Evolutionary conservation across 768 basidiomycete genomes (phyloP).

Genomic region (Tremella fuciformis): DNA sequence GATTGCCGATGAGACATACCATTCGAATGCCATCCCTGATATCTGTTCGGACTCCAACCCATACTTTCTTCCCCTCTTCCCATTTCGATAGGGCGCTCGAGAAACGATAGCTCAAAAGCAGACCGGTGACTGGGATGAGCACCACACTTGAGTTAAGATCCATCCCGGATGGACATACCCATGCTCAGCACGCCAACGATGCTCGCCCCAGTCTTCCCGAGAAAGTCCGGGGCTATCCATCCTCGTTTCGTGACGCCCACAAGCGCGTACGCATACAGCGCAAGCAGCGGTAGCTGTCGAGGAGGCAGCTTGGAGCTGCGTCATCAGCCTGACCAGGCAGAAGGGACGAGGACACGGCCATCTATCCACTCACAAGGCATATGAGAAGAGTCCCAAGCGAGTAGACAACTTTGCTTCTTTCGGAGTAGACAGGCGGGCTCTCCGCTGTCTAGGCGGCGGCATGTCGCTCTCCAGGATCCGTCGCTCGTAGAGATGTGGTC

Average conservation of each 20-base stretch:
- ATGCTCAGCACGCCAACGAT: constrained; percentile 45
- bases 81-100: constrained; percentile 46
- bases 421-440: no score
- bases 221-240: constrained; percentile 21
- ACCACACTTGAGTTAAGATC: background rate
- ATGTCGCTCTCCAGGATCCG: no score
- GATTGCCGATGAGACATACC: constrained; percentile 24
- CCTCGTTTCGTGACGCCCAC: constrained; percentile 23
- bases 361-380: constrained; percentile 40
- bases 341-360: no score
- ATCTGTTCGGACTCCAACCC: constrained; percentile 38
- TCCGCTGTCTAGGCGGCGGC: no score
- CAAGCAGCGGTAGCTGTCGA: constrained; percentile 38
- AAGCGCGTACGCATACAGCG: constrained; percentile 33
- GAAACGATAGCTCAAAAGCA: constrained; percentile 47
- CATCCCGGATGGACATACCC: constrained; percentile 25
- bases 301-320: constrained; percentile 41
- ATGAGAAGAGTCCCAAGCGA: constrained; percentile 33
- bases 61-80: constrained; percentile 49
- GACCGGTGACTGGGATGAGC: constrained; percentile 38
- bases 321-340: background rate
- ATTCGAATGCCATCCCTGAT: constrained; percentile 45
- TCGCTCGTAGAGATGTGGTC: no score
- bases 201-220: constrained; percentile 37
- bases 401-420: constrained; percentile 3